A percentile compares a stretch with the other conserved stretches of the same genome.
These are phyloP conservation scores for Protomyces inundatus DNA, from an alignment of 1,139 yeast species.

Conservation along the genomic window DNA sequence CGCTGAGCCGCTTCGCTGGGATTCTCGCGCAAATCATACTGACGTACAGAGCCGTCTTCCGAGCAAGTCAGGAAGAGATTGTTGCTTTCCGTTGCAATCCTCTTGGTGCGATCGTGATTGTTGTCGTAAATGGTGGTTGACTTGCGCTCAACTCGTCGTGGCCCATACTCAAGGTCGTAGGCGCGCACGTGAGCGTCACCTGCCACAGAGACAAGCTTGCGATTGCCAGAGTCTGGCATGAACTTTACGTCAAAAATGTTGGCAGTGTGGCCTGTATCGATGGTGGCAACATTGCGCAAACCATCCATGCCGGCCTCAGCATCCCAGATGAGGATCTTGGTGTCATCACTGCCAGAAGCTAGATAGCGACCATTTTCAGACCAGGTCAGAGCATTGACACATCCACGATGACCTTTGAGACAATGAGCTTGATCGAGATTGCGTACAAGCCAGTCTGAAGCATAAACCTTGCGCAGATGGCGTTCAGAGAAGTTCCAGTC, in stretches of 20 bases:
- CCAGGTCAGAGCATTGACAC: slow-evolving; percentile 32
- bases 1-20: slow-evolving; percentile 5
- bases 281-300: slow-evolving; percentile 4
- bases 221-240: slow-evolving; percentile 30
- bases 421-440: slow-evolving; percentile 9
- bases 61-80: slow-evolving; percentile 31
- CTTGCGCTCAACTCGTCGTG: not conserved
- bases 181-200: slow-evolving; percentile 31
- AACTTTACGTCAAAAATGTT: slow-evolving; percentile 32
- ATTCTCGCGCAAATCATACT: slow-evolving; percentile 29
- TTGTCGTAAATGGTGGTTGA: slow-evolving; percentile 4
- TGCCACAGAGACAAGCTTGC: slow-evolving; percentile 29
- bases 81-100: slow-evolving; percentile 30
- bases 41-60: slow-evolving; percentile 32
- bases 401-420: slow-evolving; percentile 27
- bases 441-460: not conserved
- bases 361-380: slow-evolving; percentile 31
- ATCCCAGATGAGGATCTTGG: slow-evolving; percentile 30
- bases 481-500: too few relatives aligned
- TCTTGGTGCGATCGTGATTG: slow-evolving; percentile 30
- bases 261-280: slow-evolving; percentile 31
- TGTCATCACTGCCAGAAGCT: slow-evolving; percentile 33
- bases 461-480: not conserved
- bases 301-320: slow-evolving; percentile 26
- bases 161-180: slow-evolving; percentile 30